These are phyloP conservation scores for Acer saccharum DNA, from an alignment of 345 rosid species.

Conservation along the genomic window DNA sequence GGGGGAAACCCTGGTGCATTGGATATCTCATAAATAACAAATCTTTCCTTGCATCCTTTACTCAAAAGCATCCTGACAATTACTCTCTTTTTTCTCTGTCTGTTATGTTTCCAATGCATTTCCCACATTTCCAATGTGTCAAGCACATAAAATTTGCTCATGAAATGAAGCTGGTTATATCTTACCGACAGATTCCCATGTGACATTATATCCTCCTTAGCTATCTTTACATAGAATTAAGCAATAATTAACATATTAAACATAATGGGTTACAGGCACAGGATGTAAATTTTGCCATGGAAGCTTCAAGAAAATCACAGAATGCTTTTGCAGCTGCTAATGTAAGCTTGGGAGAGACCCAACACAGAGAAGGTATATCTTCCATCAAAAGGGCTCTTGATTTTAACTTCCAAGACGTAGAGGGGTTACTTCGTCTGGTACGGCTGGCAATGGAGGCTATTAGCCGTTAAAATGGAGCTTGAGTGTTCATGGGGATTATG, in stretches of 20 bases:
- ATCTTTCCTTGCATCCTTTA: not conserved
- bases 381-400: conserved; percentile 86
- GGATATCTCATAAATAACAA: not conserved
- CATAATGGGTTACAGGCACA: conserved; percentile 59
- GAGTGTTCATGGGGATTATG: conserved; percentile 25
- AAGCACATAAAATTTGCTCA: not conserved
- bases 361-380: conserved; percentile 54
- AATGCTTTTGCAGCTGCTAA: conserved; percentile 66
- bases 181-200: not conserved
- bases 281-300: conserved; percentile 83
- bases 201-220: not conserved
- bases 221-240: conserved; percentile 5
- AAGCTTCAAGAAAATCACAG: conserved; percentile 89
- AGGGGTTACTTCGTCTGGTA: conserved; percentile 74
- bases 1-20: not conserved
- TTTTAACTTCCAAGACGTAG: conserved; percentile 90
- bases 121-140: not conserved
- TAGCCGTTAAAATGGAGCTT: conserved; percentile 41
- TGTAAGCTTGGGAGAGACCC: conserved; percentile 52
- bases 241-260: conserved; percentile 10
- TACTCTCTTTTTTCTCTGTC: not conserved
- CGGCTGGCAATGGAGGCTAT: conserved; percentile 84
- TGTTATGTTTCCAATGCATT: not conserved
- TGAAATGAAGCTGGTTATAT: not conserved
- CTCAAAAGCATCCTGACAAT: not conserved